A percentile compares a stretch with the other conserved stretches of the same genome.
These are phyloP conservation scores for Penicillium sp. DNA, from an alignment of 2,329 filamentous ascomycete species.

Conservation along the genomic window DNA sequence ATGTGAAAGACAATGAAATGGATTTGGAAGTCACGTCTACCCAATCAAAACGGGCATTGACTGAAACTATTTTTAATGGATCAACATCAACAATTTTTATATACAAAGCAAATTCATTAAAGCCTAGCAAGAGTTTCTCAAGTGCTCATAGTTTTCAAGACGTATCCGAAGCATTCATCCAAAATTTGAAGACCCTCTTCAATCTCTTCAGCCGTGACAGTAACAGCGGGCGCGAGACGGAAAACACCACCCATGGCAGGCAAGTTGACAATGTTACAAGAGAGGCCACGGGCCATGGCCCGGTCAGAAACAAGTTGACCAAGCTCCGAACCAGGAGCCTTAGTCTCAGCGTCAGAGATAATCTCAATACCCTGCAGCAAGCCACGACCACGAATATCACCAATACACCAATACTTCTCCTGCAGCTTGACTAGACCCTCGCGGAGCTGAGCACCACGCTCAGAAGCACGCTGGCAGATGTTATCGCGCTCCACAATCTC, in stretches of 20 bases:
- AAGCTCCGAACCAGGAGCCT: conserved; percentile 53
- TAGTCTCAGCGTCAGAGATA: conserved; percentile 55
- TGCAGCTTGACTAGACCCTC: conserved; percentile 53
- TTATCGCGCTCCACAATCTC: conserved; percentile 64
- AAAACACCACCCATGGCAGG: conserved; percentile 62
- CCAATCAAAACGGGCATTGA: too few species aligned
- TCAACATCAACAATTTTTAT: too few species aligned
- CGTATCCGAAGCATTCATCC: conserved; percentile 45
- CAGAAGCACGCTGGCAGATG: conserved; percentile 7
- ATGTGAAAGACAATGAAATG: too few species aligned
- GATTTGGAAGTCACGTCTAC: too few species aligned
- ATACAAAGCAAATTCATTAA: too few species aligned
- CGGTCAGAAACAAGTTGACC: conserved; percentile 53
- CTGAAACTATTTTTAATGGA: too few species aligned
- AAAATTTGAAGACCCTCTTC: conserved; percentile 60
- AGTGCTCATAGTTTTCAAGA: neutral
- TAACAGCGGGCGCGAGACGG: conserved; percentile 64
- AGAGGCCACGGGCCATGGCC: conserved; percentile 58
- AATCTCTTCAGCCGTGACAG: conserved; percentile 57
- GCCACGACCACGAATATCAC: conserved; percentile 64
- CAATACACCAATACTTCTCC: conserved; percentile 63
- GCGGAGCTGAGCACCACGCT: conserved; percentile 41
- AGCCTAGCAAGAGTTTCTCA: too few species aligned
- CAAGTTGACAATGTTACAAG: conserved; percentile 56
- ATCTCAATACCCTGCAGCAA: conserved; percentile 65